Conservation (phyloP, 345 rosid genomes). For the Toxicodendron radicans region DNA sequence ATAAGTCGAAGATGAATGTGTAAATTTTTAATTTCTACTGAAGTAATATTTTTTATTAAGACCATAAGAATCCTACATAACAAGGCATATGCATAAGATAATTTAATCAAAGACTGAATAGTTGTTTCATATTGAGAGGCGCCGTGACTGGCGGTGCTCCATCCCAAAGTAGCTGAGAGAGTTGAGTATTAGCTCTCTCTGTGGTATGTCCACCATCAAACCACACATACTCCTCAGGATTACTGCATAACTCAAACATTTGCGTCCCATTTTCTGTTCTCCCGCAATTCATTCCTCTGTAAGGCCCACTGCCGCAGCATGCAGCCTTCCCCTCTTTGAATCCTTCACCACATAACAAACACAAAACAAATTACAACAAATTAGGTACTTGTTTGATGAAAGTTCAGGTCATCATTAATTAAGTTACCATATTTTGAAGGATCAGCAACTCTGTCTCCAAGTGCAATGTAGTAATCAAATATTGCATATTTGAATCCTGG, state of each 20-base stretch:
- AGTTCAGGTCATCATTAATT: no score
- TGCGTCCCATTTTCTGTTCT: neutral
- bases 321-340: conserved; percentile 21
- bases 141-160: neutral
- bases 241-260: conserved; percentile 20
- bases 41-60: no score
- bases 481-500: conserved; percentile 35
- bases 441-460: conserved; percentile 2
- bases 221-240: conserved; percentile 25
- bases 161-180: neutral
- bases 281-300: conserved; percentile 28
- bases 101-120: neutral
- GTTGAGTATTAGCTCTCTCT: neutral
- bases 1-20: no score
- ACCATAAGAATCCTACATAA: no score
- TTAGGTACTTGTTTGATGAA: no score
- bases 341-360: neutral
- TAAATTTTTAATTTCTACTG: no score
- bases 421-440: conserved; percentile 20
- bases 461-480: conserved; percentile 36
- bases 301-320: conserved; percentile 38
- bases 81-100: no score
- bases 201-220: no score
- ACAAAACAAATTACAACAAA: no score
- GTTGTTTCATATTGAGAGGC: neutral